Evolutionary conservation across 1,284 basidiomycete genomes (phyloP).

Genomic region (Naganishia sp.): DNA sequence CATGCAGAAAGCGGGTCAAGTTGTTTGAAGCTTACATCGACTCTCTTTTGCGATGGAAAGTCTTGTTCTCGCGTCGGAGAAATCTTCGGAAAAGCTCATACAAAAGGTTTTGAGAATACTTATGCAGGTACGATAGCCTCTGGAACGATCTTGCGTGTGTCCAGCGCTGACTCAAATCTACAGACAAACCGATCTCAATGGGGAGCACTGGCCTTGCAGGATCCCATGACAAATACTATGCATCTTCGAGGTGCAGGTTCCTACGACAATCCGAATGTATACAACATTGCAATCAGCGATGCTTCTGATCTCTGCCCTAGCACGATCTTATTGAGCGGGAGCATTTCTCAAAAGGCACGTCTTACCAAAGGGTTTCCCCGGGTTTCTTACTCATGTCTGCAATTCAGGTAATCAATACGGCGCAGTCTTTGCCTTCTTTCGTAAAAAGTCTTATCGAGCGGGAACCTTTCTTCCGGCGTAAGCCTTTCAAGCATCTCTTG

Average conservation of each 20-base stretch:
- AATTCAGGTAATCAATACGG: conserved; percentile 19
- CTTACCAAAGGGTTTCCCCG: neutral
- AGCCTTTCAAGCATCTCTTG: conserved; percentile 16
- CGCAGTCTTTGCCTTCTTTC: neutral
- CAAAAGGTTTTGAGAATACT: conserved; percentile 29
- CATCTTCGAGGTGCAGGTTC: conserved; percentile 31
- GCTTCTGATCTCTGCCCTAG: conserved; percentile 28
- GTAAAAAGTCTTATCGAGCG: conserved; percentile 22
- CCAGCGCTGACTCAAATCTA: neutral
- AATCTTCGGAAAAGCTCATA: conserved; percentile 26
- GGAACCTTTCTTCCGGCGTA: conserved; percentile 25
- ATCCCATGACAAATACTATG: conserved; percentile 18
- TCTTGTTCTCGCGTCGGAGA: conserved; percentile 31
- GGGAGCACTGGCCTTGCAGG: conserved; percentile 26
- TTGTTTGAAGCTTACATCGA: too few relatives aligned
- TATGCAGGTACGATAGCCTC: conserved; percentile 24
- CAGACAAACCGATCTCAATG: conserved; percentile 29
- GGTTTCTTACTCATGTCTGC: neutral
- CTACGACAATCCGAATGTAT: conserved; percentile 15
- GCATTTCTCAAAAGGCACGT: conserved; percentile 22
- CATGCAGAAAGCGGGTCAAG: neutral
- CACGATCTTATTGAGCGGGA: conserved; percentile 17
- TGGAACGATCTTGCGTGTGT: neutral
- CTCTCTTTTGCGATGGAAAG: neutral
- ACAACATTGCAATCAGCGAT: conserved; percentile 25